A percentile compares a stretch with the other conserved stretches of the same genome.
Conservation (phyloP, 306 rosid genomes). For the barrel medic (Medicago truncatula) region DNA sequence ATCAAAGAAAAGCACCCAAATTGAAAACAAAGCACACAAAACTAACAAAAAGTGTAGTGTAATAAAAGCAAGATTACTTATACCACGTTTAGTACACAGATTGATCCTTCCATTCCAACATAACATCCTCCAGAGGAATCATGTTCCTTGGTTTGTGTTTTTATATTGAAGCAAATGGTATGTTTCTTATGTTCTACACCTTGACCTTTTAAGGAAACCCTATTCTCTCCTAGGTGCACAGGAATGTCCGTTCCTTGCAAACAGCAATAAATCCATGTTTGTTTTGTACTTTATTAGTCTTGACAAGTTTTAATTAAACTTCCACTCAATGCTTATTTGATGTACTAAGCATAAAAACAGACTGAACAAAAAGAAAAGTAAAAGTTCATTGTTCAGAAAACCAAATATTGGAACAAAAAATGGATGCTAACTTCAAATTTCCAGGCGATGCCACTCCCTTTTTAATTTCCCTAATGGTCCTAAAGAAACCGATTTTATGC, state of each 20-base stretch:
- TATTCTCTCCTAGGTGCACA: slow-evolving; percentile 12
- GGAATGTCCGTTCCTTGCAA: slow-evolving; percentile 15
- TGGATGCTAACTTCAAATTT: slow-evolving; percentile 9
- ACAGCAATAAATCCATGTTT: slow-evolving; percentile 24
- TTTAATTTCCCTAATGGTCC: slow-evolving; percentile 16
- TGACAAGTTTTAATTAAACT: slow-evolving; percentile 13
- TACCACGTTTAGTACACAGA: slow-evolving; percentile 13
- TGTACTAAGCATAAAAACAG: slow-evolving; percentile 18
- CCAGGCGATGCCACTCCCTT: slow-evolving; percentile 24
- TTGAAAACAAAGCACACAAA: slow-evolving; percentile 21
- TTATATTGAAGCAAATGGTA: not conserved
- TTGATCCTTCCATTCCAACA: slow-evolving; percentile 29
- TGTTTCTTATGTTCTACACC: slow-evolving; percentile 11
- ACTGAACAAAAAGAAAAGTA: slow-evolving; percentile 16
- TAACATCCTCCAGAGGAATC: slow-evolving; percentile 7
- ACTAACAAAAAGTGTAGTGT: slow-evolving; percentile 25
- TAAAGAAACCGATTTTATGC: not conserved
- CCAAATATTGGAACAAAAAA: slow-evolving; percentile 19
- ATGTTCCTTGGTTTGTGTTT: not conserved
- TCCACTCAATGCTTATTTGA: slow-evolving; percentile 20
- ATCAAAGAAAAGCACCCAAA: not conserved
- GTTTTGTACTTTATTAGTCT: slow-evolving; percentile 12
- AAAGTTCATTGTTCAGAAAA: slow-evolving; percentile 26
- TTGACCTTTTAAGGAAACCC: slow-evolving; percentile 10
- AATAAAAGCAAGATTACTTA: slow-evolving; percentile 20